A percentile compares a stretch with the other conserved stretches of the same genome.
Conservation (phyloP, 768 basidiomycete species). For the Russula brevipes region DNA sequence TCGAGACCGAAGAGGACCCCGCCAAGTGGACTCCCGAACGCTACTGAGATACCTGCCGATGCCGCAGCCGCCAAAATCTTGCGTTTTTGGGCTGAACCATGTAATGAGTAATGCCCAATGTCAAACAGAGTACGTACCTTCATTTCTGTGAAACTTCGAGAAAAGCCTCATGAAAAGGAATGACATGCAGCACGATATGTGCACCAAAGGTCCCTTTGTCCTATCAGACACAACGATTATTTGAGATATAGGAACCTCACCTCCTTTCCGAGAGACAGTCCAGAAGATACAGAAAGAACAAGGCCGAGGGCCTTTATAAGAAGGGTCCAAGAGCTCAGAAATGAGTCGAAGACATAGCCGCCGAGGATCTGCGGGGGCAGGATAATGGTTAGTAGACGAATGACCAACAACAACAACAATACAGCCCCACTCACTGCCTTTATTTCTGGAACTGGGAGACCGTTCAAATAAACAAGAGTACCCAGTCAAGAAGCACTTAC, state of each 20-base stretch:
- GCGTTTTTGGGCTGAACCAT: conserved; percentile 60
- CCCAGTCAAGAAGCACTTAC: conserved; percentile 38
- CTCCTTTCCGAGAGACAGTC: conserved; percentile 81
- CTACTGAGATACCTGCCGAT: conserved; percentile 82
- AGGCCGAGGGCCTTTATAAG: conserved; percentile 81
- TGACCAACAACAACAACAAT: not conserved
- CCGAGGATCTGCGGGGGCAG: conserved; percentile 53
- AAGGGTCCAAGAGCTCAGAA: conserved; percentile 81
- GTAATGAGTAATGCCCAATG: not conserved
- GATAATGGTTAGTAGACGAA: not conserved
- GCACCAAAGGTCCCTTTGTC: conserved; percentile 70
- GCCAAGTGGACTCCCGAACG: conserved; percentile 82
- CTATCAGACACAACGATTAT: conserved; percentile 3
- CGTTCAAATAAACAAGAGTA: conserved; percentile 1
- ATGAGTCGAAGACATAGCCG: conserved; percentile 82
- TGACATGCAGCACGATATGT: conserved; percentile 80
- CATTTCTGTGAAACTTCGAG: conserved; percentile 67
- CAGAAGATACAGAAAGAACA: conserved; percentile 79
- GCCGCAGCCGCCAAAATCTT: conserved; percentile 79
- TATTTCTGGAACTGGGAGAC: conserved; percentile 60
- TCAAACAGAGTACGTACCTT: conserved; percentile 43
- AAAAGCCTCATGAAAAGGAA: conserved; percentile 63
- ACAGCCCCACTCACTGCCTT: conserved; percentile 51
- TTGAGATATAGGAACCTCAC: conserved; percentile 34
- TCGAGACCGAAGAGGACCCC: conserved; percentile 84